Evolutionary conservation across 2,329 filamentous ascomycete species (phyloP).

Genomic region (Raffaelea ambrosiae): DNA sequence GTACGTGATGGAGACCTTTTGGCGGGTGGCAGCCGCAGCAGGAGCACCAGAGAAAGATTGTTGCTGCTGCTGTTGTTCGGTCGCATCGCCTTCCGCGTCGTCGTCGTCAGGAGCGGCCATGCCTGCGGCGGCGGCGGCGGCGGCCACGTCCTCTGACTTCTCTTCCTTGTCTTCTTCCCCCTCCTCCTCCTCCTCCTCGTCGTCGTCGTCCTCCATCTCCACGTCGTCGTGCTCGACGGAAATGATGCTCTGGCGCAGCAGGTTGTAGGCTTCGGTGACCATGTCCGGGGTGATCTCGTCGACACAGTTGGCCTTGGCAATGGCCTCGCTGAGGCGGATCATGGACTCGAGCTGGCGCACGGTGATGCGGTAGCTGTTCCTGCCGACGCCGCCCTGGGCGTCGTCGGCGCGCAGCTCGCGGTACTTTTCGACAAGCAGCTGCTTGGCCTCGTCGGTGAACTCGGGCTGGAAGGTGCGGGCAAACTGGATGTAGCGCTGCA

Average conservation of each 20-base stretch:
- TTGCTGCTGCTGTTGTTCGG: constrained; percentile 11
- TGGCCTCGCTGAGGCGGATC: constrained; percentile 94
- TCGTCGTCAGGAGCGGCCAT: constrained; percentile 14
- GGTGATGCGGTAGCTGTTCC: constrained; percentile 95
- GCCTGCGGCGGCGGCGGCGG: constrained; percentile 1
- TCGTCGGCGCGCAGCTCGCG: constrained; percentile 92
- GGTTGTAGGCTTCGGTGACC: constrained; percentile 84
- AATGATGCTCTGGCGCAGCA: constrained; percentile 91
- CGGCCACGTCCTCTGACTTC: constrained; percentile 43
- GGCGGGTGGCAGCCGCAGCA: constrained; percentile 13
- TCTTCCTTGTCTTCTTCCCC: no score
- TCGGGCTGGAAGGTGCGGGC: constrained; percentile 89
- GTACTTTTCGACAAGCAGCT: constrained; percentile 81
- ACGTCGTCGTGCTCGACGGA: constrained; percentile 97
- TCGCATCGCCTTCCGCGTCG: constrained; percentile 29
- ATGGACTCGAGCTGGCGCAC: constrained; percentile 92
- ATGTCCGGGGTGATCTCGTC: constrained; percentile 79
- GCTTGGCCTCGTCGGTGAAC: constrained; percentile 81
- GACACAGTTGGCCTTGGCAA: constrained; percentile 94
- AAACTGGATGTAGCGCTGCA: constrained; percentile 96
- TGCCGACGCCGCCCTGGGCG: constrained; percentile 83
- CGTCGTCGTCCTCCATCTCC: constrained; percentile 78
- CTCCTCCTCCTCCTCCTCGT: constrained; percentile 57
- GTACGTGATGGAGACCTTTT: constrained; percentile 84
- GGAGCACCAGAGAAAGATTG: neutral